These are phyloP conservation scores for Steccherinum ochraceum DNA, from an alignment of 768 basidiomycete genomes.

Conservation along the genomic window DNA sequence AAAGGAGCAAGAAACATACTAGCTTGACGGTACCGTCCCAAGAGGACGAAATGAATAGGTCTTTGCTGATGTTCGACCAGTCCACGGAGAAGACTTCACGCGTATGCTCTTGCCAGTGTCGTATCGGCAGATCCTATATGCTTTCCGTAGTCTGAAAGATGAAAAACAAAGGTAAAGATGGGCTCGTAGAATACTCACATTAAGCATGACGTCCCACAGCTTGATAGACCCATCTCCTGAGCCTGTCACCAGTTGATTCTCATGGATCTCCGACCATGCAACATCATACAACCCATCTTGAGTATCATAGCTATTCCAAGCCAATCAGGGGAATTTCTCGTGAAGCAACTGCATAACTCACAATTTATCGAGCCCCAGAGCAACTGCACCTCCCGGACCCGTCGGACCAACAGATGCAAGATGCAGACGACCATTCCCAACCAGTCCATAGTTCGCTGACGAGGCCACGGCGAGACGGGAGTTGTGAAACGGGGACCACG, in stretches of 20 bases:
- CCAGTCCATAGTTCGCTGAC: constrained; percentile 88
- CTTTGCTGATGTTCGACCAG: constrained; percentile 93
- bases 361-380: constrained; percentile 59
- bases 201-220: constrained; percentile 85
- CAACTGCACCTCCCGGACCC: constrained; percentile 33
- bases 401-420: constrained; percentile 48
- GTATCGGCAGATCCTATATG: constrained; percentile 78
- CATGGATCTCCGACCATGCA: constrained; percentile 93
- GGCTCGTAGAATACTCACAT: constrained; percentile 39
- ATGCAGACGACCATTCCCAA: constrained; percentile 91
- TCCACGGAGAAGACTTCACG: constrained; percentile 91
- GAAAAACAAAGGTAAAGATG: neutral
- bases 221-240: constrained; percentile 89
- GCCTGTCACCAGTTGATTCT: constrained; percentile 85
- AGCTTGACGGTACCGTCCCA: constrained; percentile 93
- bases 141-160: constrained; percentile 27
- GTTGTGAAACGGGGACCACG: constrained; percentile 85
- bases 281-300: constrained; percentile 88
- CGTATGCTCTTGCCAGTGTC: constrained; percentile 91
- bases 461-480: constrained; percentile 73
- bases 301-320: constrained; percentile 76
- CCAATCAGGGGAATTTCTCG: constrained; percentile 15
- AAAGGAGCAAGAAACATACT: constrained; percentile 35
- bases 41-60: constrained; percentile 77
- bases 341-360: constrained; percentile 22